phyloP scores from a whole-genome alignment of 805 yeast genomes.

The Candida railenensis region DNA sequence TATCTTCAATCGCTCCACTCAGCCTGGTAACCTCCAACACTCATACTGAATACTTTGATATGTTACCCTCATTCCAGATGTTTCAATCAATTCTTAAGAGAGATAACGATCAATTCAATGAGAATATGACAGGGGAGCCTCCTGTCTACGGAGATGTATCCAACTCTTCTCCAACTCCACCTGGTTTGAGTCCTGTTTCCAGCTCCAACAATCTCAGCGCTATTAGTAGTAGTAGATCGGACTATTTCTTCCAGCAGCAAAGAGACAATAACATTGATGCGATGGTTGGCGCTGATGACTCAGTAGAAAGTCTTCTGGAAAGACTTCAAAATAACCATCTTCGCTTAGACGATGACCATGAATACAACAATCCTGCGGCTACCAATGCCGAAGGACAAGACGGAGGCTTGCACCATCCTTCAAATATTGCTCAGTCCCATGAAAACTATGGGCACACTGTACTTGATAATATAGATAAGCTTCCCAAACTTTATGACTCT shows the following conservation, averaged over 20 bases:
- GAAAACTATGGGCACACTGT: slow-evolving; percentile 44
- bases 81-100: slow-evolving; percentile 51
- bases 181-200: slow-evolving; percentile 14
- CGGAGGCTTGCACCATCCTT: neutral
- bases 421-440: slow-evolving; percentile 8
- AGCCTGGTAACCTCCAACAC: slow-evolving; percentile 25
- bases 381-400: slow-evolving; percentile 14
- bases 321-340: neutral
- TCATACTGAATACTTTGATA: slow-evolving; percentile 48
- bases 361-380: slow-evolving; percentile 13
- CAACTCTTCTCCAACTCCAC: slow-evolving; percentile 29
- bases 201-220: slow-evolving; percentile 7
- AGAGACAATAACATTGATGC: slow-evolving; percentile 4
- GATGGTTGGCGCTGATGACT: neutral
- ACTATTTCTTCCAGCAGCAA: slow-evolving; percentile 1
- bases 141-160: slow-evolving; percentile 37
- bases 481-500: slow-evolving; percentile 40
- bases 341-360: slow-evolving; percentile 12
- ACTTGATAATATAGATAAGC: slow-evolving; percentile 49
- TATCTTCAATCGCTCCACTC: slow-evolving; percentile 14
- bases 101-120: slow-evolving; percentile 38
- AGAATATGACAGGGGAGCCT: slow-evolving; percentile 29
- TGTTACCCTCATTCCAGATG: slow-evolving; percentile 70
- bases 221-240: slow-evolving; percentile 6
- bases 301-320: neutral